These are phyloP conservation scores for Eutrema yunnanense DNA, from an alignment of 345 rosid genomes.

Conservation along the genomic window DNA sequence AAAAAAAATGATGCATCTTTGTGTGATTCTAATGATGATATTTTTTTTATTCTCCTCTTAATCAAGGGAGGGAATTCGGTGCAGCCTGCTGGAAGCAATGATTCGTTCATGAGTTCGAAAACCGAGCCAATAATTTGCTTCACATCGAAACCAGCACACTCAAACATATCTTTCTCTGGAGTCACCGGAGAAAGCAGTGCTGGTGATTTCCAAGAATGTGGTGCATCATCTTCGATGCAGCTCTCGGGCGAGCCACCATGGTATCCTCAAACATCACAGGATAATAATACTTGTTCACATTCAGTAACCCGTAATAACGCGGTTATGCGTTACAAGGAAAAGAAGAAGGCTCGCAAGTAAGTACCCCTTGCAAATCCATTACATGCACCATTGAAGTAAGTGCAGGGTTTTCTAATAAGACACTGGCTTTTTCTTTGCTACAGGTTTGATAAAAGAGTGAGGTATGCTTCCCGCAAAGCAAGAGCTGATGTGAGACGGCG, in stretches of 20 bases:
- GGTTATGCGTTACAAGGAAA: conserved; percentile 92
- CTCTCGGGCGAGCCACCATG: conserved; percentile 88
- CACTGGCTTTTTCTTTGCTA: background rate
- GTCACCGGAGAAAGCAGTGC: conserved; percentile 74
- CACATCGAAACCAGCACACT: conserved; percentile 45
- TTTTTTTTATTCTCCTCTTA: background rate
- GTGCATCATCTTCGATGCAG: conserved; percentile 62
- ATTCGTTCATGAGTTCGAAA: conserved; percentile 80
- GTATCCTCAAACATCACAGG: conserved; percentile 65
- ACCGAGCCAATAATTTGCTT: conserved; percentile 79
- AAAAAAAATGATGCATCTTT: background rate
- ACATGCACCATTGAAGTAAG: background rate
- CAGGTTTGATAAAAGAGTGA: conserved; percentile 91
- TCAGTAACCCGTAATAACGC: conserved; percentile 68
- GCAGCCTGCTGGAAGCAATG: conserved; percentile 73
- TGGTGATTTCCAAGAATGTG: conserved; percentile 91
- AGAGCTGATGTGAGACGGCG: conserved; percentile 97
- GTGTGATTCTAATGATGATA: background rate
- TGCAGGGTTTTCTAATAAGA: background rate
- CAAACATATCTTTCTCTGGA: conserved; percentile 87
- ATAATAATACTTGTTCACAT: conserved; percentile 34
- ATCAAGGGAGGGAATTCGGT: conserved; percentile 37
- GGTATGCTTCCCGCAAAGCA: conserved; percentile 97
- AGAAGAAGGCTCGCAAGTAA: conserved; percentile 93
- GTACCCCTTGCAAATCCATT: conserved; percentile 9